phyloP scores from a whole-genome alignment of 2,329 filamentous ascomycete genomes.

The Myriosclerotinia curreyana region DNA sequence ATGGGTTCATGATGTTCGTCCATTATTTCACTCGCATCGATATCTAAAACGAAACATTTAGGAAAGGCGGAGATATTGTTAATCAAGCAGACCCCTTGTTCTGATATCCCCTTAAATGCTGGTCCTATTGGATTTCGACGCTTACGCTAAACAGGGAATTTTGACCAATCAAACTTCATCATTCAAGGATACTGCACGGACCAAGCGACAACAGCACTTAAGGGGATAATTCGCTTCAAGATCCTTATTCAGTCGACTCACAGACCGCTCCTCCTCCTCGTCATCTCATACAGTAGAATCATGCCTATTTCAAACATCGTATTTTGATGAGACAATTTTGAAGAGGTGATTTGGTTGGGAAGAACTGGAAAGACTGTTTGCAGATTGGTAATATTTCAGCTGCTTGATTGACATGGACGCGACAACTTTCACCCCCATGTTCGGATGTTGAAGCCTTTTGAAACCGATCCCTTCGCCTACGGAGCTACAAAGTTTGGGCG shows the following conservation, averaged over 20 bases:
- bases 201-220: too few relatives aligned
- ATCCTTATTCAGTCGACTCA: neutral
- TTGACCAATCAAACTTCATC: too few relatives aligned
- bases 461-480: neutral
- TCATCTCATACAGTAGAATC: neutral
- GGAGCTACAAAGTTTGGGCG: neutral
- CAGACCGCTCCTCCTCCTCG: slow-evolving; percentile 9
- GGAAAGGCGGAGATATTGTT: neutral
- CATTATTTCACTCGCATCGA: slow-evolving; percentile 5
- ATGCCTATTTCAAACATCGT: neutral
- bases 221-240: slow-evolving; percentile 1
- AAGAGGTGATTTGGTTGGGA: neutral
- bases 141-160: too few relatives aligned
- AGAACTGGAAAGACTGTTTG: neutral
- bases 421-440: slow-evolving; percentile 1
- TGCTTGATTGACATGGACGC: slow-evolving; percentile 6
- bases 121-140: too few relatives aligned
- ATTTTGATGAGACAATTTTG: slow-evolving; percentile 11
- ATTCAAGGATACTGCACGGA: too few relatives aligned
- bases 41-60: neutral
- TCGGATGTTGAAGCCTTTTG: slow-evolving; percentile 2
- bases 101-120: too few relatives aligned
- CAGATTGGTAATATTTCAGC: neutral
- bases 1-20: slow-evolving; percentile 4
- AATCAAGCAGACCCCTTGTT: neutral